These are phyloP conservation scores for Zymoseptoria tritici DNA, from an alignment of 2,329 filamentous ascomycete genomes.

Conservation along the genomic window DNA sequence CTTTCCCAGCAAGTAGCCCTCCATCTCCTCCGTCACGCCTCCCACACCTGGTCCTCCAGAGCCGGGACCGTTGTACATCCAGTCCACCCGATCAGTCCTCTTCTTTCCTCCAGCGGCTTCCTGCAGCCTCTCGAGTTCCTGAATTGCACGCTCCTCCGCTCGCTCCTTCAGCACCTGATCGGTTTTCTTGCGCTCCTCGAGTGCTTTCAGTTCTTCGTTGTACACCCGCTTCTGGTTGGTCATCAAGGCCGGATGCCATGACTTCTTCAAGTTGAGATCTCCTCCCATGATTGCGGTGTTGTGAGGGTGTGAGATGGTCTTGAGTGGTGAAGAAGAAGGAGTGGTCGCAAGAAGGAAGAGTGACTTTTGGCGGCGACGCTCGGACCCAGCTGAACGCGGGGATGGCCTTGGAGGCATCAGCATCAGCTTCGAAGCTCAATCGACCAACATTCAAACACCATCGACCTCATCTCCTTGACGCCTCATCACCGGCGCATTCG, in stretches of 20 bases:
- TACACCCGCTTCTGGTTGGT: conserved; percentile 88
- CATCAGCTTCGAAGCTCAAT: background rate
- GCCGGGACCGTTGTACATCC: conserved; percentile 93
- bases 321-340: background rate
- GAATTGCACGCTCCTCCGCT: conserved; percentile 84
- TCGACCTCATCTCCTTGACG: background rate
- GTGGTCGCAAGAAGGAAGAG: conserved; percentile 1
- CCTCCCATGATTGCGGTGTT: conserved; percentile 65
- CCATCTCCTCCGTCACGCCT: conserved; percentile 68
- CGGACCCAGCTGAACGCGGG: background rate
- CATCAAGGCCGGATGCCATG: conserved; percentile 86
- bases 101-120: conserved; percentile 81
- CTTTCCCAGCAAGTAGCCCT: conserved; percentile 89
- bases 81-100: conserved; percentile 77
- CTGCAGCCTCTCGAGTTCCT: conserved; percentile 83
- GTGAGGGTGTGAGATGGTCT: background rate
- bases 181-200: conserved; percentile 90
- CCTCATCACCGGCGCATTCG: background rate
- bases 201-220: conserved; percentile 83
- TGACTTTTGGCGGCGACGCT: background rate
- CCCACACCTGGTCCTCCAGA: conserved; percentile 65
- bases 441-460: conserved; percentile 1
- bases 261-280: conserved; percentile 86
- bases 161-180: conserved; percentile 88
- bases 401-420: conserved; percentile 1